Evolutionary conservation across 768 basidiomycete genomes (phyloP).

Genomic region (Mycena capillaripes): DNA sequence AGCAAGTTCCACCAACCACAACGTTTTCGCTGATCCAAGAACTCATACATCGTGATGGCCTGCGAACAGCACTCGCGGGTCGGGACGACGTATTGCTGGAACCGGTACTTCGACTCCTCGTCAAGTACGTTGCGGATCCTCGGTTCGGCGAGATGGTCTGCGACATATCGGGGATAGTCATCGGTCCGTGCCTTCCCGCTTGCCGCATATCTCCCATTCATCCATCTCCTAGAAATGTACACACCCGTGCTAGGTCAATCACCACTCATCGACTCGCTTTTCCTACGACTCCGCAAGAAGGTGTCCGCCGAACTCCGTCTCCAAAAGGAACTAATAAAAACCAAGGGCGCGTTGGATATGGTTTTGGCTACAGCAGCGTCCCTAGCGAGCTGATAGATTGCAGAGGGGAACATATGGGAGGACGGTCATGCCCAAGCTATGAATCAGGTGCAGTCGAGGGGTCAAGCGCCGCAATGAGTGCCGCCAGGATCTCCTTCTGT

Average conservation of each 20-base stretch:
- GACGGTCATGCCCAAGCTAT: slow-evolving; percentile 5
- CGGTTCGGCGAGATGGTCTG: slow-evolving; percentile 93
- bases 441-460: slow-evolving; percentile 24
- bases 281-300: slow-evolving; percentile 86
- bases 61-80: slow-evolving; percentile 87
- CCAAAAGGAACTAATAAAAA: slow-evolving; percentile 86
- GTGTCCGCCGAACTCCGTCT: slow-evolving; percentile 89
- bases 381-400: slow-evolving; percentile 18
- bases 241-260: slow-evolving; percentile 93
- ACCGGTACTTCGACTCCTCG: slow-evolving; percentile 87
- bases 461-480: slow-evolving; percentile 74
- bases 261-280: slow-evolving; percentile 89
- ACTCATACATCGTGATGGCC: slow-evolving; percentile 91
- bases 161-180: slow-evolving; percentile 82
- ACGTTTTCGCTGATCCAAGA: slow-evolving; percentile 95
- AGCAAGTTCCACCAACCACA: slow-evolving; percentile 89
- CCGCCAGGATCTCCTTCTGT: slow-evolving; percentile 78
- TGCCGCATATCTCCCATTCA: slow-evolving; percentile 18
- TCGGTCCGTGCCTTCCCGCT: slow-evolving; percentile 66
- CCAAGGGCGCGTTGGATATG: slow-evolving; percentile 94
- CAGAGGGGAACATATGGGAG: slow-evolving; percentile 6
- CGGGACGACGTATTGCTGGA: slow-evolving; percentile 95
- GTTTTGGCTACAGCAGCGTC: slow-evolving; percentile 71
- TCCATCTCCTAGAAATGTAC: slow-evolving; percentile 82
- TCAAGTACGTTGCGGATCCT: slow-evolving; percentile 90